Evolutionary conservation across 2,329 filamentous ascomycete species (phyloP).

Genomic region (Sporothrix mexicana): DNA sequence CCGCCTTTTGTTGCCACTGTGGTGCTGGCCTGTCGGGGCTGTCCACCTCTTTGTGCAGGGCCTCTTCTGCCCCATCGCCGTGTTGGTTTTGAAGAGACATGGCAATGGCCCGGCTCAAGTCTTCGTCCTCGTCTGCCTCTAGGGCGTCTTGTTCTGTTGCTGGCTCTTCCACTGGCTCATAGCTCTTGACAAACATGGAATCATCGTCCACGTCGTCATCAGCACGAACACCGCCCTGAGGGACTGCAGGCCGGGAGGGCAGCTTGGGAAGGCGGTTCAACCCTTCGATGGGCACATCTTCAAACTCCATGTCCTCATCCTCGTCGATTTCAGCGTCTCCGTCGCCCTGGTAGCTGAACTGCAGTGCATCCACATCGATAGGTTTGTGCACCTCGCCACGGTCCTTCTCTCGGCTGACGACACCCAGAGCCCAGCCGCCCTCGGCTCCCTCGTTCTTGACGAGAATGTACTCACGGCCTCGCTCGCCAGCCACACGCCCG

Average conservation of each 20-base stretch:
- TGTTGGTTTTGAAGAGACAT: conserved; percentile 77
- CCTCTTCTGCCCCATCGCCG: conserved; percentile 47
- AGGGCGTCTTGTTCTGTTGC: conserved; percentile 40
- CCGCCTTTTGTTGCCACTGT: conserved; percentile 63
- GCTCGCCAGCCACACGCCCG: conserved; percentile 82
- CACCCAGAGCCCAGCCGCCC: conserved; percentile 93
- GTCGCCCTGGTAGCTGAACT: conserved; percentile 61
- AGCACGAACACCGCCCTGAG: conserved; percentile 26
- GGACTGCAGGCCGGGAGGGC: conserved; percentile 40
- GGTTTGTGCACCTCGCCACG: conserved; percentile 81
- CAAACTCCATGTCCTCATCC: conserved; percentile 77
- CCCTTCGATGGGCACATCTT: conserved; percentile 91
- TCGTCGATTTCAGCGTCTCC: conserved; percentile 67
- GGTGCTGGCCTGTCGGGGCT: conserved; percentile 59
- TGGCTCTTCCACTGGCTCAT: conserved; percentile 43
- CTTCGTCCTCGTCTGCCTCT: conserved; percentile 56
- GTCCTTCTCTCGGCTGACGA: conserved; percentile 85
- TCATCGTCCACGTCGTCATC: conserved; percentile 53
- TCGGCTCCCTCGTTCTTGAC: conserved; percentile 95
- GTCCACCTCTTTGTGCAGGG: conserved; percentile 44
- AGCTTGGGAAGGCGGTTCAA: conserved; percentile 79
- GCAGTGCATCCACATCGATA: conserved; percentile 82
- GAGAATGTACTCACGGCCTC: conserved; percentile 89
- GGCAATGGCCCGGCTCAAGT: conserved; percentile 80
- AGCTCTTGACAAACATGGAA: conserved; percentile 60